phyloP scores from a whole-genome alignment of 352 stramenopile species.

The Phytophthora macrochlamydospora region DNA sequence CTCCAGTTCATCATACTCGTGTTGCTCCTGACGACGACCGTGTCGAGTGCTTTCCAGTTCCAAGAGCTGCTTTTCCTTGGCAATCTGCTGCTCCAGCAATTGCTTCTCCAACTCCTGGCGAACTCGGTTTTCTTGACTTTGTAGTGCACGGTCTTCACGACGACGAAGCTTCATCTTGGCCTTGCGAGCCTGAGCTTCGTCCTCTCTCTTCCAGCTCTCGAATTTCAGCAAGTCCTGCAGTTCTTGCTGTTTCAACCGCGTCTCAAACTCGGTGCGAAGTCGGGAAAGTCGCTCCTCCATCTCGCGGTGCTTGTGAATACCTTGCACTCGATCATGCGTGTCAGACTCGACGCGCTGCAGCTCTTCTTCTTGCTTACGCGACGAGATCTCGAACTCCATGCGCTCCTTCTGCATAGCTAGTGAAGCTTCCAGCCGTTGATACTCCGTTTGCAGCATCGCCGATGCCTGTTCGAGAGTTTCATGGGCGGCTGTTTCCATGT shows the following conservation, averaged over 20 bases:
- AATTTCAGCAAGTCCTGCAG: slow-evolving; percentile 72
- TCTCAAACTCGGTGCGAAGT: slow-evolving; percentile 76
- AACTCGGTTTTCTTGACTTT: slow-evolving; percentile 59
- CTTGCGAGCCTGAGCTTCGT: slow-evolving; percentile 49
- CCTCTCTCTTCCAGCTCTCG: slow-evolving; percentile 75
- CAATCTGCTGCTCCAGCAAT: slow-evolving; percentile 42
- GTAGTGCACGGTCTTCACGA: slow-evolving; percentile 47
- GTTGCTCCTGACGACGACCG: slow-evolving; percentile 34
- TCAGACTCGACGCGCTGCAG: slow-evolving; percentile 77
- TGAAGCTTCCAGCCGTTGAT: slow-evolving; percentile 55
- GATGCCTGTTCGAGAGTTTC: slow-evolving; percentile 71
- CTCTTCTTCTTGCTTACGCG: slow-evolving; percentile 79
- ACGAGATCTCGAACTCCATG: slow-evolving; percentile 69
- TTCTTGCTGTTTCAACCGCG: slow-evolving; percentile 72
- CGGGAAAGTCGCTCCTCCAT: slow-evolving; percentile 70
- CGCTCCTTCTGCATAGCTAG: slow-evolving; percentile 65
- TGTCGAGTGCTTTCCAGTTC: slow-evolving; percentile 43
- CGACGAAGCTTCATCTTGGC: slow-evolving; percentile 39
- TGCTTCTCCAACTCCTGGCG: slow-evolving; percentile 61
- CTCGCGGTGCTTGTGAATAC: slow-evolving; percentile 65
- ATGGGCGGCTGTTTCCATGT: slow-evolving; percentile 63
- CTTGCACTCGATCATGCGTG: slow-evolving; percentile 60
- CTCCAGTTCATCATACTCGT: slow-evolving; percentile 34
- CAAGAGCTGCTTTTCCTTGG: slow-evolving; percentile 53
- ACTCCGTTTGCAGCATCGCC: slow-evolving; percentile 67